A percentile compares a stretch with the other conserved stretches of the same genome.
Conservation (phyloP, 192 early-diverging fungal genomes). For the Backusella parvicylindrica region DNA sequence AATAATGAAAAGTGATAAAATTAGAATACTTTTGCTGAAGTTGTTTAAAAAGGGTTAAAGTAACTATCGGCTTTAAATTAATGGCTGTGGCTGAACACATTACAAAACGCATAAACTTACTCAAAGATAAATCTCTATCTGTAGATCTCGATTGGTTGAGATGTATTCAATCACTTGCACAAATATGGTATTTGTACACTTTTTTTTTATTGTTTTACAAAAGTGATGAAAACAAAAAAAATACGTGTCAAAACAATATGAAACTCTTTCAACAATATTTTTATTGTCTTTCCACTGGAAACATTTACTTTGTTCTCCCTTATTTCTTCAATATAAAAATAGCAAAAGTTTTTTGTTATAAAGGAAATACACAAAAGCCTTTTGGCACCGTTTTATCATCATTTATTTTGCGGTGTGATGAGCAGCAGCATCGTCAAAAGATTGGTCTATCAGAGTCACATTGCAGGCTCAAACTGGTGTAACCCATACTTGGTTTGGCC, state of each 20-base stretch:
- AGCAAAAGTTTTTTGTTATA: background rate
- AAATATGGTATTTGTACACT: background rate
- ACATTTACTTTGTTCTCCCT: background rate
- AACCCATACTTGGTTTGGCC: background rate
- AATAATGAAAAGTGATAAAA: background rate
- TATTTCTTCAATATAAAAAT: background rate
- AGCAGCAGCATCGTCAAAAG: slow-evolving; percentile 1
- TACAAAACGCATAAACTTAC: background rate
- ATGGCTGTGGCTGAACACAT: background rate
- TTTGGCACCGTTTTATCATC: background rate
- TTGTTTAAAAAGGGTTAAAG: background rate
- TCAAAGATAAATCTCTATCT: background rate
- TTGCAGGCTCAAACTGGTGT: background rate
- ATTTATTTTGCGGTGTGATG: background rate
- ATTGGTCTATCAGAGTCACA: slow-evolving; percentile 3
- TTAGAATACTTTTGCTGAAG: background rate
- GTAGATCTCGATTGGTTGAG: slow-evolving; percentile 1
- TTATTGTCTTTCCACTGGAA: background rate
- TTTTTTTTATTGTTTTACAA: background rate
- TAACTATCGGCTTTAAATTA: background rate
- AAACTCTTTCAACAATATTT: background rate
- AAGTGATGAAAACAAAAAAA: background rate
- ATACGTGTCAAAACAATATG: background rate
- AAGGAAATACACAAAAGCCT: background rate
- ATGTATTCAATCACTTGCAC: background rate